These are phyloP conservation scores for Aspergillus texensis DNA, from an alignment of 2,329 filamentous ascomycete genomes.

Conservation along the genomic window DNA sequence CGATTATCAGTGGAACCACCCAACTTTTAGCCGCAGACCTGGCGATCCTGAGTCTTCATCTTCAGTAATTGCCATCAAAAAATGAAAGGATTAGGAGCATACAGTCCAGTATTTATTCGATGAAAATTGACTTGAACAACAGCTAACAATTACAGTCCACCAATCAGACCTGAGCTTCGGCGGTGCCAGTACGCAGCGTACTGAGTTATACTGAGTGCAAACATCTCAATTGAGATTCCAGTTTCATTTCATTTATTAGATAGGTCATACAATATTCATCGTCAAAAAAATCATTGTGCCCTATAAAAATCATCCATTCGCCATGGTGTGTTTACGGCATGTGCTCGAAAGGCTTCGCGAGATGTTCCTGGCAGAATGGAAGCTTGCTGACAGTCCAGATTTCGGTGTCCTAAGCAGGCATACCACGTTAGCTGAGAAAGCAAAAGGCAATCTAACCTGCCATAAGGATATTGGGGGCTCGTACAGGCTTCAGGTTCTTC, in stretches of 20 bases:
- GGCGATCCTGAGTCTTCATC: background rate
- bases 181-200: background rate
- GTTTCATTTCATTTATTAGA: background rate
- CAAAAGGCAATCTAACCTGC: background rate
- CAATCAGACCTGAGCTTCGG: background rate
- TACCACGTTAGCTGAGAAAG: constrained; percentile 16
- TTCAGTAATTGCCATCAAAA: background rate
- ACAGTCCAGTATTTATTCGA: too few relatives aligned
- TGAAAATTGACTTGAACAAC: too few relatives aligned
- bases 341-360: constrained; percentile 64
- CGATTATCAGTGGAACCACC: background rate
- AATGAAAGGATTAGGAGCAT: too few relatives aligned
- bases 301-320: background rate
- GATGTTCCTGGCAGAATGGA: constrained; percentile 68
- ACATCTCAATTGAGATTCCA: background rate
- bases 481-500: constrained; percentile 65
- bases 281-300: background rate
- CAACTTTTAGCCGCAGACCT: too few relatives aligned
- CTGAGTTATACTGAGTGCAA: background rate
- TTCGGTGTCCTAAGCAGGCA: constrained; percentile 55
- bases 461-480: background rate
- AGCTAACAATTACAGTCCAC: background rate
- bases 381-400: constrained; percentile 72
- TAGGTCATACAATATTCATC: background rate
- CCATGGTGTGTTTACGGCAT: constrained; percentile 56